Percentiles rank a stretch among this genome's conserved stretches.
Conservation (phyloP, 106 monocot species). For the Dendrobium chrysotoxum region DNA sequence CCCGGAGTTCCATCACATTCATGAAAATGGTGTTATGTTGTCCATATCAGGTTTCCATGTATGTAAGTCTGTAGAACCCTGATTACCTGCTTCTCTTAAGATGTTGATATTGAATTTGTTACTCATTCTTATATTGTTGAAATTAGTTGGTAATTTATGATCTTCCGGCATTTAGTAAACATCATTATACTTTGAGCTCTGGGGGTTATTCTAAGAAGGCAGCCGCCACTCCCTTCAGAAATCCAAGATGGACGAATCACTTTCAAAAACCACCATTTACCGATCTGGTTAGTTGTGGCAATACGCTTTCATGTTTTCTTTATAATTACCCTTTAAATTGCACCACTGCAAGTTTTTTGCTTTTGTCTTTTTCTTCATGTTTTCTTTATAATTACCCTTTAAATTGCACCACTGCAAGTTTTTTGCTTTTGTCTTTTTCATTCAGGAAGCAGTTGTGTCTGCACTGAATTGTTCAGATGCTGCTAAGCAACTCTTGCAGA, state of each 20-base stretch:
- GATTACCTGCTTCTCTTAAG: background rate
- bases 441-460: conserved; percentile 46
- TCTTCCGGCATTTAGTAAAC: conserved; percentile 37
- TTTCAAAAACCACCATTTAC: conserved; percentile 28
- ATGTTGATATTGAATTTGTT: conserved; percentile 3
- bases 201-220: conserved; percentile 33
- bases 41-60: conserved; percentile 56
- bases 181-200: conserved; percentile 55
- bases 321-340: background rate
- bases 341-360: background rate
- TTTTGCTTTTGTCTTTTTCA: background rate
- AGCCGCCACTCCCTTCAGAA: conserved; percentile 17
- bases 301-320: background rate
- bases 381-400: background rate
- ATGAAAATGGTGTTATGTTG: conserved; percentile 28
- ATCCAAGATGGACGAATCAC: conserved; percentile 52
- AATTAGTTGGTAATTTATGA: conserved; percentile 70
- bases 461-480: conserved; percentile 70
- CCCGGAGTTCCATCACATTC: conserved; percentile 62
- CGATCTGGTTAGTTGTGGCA: conserved; percentile 48
- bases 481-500: conserved; percentile 26
- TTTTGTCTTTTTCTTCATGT: background rate
- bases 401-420: background rate
- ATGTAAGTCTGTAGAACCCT: conserved; percentile 60
- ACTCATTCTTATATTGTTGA: conserved; percentile 11